Evolutionary conservation across 768 basidiomycete species (phyloP), one percentile per base, ranked within the genome.

Genomic region (Calvatia gigantea): DNA sequence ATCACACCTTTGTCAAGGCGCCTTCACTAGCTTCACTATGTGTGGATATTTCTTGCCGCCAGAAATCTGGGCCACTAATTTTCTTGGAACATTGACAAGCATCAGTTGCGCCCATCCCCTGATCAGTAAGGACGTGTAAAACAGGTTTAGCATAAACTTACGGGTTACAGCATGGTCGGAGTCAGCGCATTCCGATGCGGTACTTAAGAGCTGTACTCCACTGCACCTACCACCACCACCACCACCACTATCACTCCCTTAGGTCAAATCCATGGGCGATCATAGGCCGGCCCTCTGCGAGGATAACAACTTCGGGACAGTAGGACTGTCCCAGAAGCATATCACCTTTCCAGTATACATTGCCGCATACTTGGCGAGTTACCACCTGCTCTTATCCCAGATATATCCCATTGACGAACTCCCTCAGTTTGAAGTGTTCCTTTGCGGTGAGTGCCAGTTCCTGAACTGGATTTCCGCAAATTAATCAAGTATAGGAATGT

Each of bases 401-500:
- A 11, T 19, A 19, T n/a, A 11, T 32, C 15, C 19, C 19, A 2
- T 23, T 21, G 14, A 19, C 14, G 3, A 19, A n/a, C 12, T 19
- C 27, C 25, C 25, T 19, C 19, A 53, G 51, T 42, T 53, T 11
- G 51, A 53, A 25, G 14, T 32, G 17, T 53, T 43, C 51, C 39
- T 53, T 3, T 53, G 44, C 9, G 42, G 51, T 53, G 14, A 12
- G 31, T 32, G 4, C 19, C 46, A 6, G 19, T 19, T 31, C 5
- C 17, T 21, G 19, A 21, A 19, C 8, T 21, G 19, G 19, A 12
- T 8, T 21, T 12, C 5, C 41, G 19, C 19, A 25, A 21, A 21
- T 9, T 19, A 8, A 53, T 14, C 17, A 15, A 14, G 8, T 25
- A 8, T 49, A 70, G 73, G 73, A 23, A 66, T 73, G 50, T 73